Base-by-base conservation (phyloP, 257 asterid genomes). In the Solanum ossicruentum region DNA sequence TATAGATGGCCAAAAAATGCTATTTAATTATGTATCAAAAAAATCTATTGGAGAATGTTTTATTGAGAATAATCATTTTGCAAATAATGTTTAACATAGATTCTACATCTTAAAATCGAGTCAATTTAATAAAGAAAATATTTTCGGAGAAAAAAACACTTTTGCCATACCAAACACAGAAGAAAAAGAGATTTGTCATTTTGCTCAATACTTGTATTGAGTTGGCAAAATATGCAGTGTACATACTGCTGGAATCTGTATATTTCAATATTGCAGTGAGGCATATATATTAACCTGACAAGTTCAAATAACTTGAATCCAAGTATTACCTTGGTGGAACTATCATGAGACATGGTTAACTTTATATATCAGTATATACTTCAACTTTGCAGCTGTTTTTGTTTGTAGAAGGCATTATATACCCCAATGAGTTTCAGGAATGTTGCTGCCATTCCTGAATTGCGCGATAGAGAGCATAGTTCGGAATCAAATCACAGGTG, bases 371-470 rank as follows among this genome's bases (percentile, higher is more conserved):
- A 15, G 47, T 28, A 54, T 78, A 78, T 52, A 78, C 39, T 28
- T 77, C 7, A 78, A 52, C 65, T 78, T 52, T 54, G 61, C 16
- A 78, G 18, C 83, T 78, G 65, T 52, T 78, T 52, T 78, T 78
- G 83, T 51, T 52, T 52, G 66, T 78, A 52, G n/a, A 36, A 77
- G 49, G 18, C 84, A 72, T 17, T 61, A 63, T 73, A 23, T 11
- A 47, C 83, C 60, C 26, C 17, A 21, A 60, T 47, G 9, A 12
- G 10, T 65, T 82, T 91, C 88, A 88, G 54, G 89, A 55, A 79
- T 86, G 91, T 23, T 91, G 93, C 84, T 92, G 92, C 99, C 99
- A 96, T 85, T 96, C 98, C 88, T 94, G 98, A 89, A 96, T 96
- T 45, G 98, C 99, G 86, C 92, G 91, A 83, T 91, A 91, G 66